Evolutionary conservation across 345 rosid species (phyloP).

Genomic region (Citrus mangshanensis): DNA sequence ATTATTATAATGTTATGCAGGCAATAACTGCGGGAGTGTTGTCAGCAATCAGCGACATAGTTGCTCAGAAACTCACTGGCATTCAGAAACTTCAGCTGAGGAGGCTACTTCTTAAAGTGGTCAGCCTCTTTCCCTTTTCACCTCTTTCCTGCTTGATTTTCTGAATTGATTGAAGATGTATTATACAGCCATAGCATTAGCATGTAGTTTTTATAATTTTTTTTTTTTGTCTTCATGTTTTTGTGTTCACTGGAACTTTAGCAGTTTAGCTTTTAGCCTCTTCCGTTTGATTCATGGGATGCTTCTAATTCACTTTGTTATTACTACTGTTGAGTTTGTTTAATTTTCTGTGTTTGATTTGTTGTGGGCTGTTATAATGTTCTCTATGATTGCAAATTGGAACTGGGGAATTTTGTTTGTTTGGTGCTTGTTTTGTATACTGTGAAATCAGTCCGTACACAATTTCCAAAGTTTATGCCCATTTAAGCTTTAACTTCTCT

Average conservation of each 20-base stretch:
- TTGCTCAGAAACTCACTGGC: constrained; percentile 79
- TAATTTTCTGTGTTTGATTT: background rate
- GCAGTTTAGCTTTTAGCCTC: background rate
- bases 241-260: background rate
- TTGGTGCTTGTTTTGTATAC: background rate
- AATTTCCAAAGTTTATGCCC: background rate
- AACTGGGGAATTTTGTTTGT: background rate
- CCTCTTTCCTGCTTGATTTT: background rate
- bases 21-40: constrained; percentile 77
- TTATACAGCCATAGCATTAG: background rate
- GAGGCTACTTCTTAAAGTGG: constrained; percentile 88
- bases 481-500: background rate
- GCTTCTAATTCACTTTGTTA: background rate
- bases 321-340: background rate
- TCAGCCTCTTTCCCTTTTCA: constrained; percentile 14
- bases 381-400: background rate
- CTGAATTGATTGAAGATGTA: background rate
- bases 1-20: constrained; percentile 26
- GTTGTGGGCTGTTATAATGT: background rate
- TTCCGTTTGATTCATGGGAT: background rate
- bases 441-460: background rate
- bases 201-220: background rate
- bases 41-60: constrained; percentile 72
- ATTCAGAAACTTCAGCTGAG: constrained; percentile 77
- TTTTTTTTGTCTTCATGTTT: no score